These are phyloP conservation scores for Pulveroboletus sp. DNA, from an alignment of 768 basidiomycete species.

Conservation along the genomic window DNA sequence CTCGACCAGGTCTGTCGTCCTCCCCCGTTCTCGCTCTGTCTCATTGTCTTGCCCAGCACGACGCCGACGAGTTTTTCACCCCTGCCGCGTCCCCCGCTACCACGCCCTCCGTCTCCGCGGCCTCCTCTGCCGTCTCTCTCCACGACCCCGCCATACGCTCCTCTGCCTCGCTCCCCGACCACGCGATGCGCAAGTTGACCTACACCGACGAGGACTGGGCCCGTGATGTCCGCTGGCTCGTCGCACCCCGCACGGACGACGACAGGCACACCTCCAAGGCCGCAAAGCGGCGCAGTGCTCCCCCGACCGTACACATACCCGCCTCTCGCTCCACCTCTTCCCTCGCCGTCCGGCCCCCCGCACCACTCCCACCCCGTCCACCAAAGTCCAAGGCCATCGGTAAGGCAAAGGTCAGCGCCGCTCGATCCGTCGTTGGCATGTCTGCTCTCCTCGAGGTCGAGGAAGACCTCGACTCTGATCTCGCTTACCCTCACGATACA, in stretches of 20 bases:
- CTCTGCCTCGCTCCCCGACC: constrained; percentile 28
- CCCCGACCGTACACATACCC: constrained; percentile 9
- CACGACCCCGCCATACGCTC: constrained; percentile 38
- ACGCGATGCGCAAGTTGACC: constrained; percentile 28
- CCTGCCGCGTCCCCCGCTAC: constrained; percentile 18
- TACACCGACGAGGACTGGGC: constrained; percentile 63
- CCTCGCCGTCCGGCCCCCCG: constrained; percentile 11
- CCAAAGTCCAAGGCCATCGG: constrained; percentile 24
- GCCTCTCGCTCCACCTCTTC: constrained; percentile 24
- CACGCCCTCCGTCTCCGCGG: constrained; percentile 24
- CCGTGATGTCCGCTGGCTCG: constrained; percentile 64
- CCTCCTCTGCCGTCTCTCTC: constrained; percentile 28
- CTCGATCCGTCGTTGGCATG: constrained; percentile 51
- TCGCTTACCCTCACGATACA: not conserved
- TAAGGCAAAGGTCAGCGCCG: constrained; percentile 32
- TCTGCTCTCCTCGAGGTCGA: constrained; percentile 51
- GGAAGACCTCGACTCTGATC: constrained; percentile 36
- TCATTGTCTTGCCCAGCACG: constrained; percentile 20
- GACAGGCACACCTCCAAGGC: constrained; percentile 21
- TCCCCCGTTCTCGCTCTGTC: not conserved
- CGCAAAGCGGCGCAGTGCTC: constrained; percentile 17
- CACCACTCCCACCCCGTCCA: constrained; percentile 15
- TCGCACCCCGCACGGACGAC: constrained; percentile 28
- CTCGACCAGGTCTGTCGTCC: not conserved
- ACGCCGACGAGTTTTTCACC: constrained; percentile 52